Evolutionary conservation across 768 basidiomycete species (phyloP).

Genomic region (Leucosporidium yakuticum): DNA sequence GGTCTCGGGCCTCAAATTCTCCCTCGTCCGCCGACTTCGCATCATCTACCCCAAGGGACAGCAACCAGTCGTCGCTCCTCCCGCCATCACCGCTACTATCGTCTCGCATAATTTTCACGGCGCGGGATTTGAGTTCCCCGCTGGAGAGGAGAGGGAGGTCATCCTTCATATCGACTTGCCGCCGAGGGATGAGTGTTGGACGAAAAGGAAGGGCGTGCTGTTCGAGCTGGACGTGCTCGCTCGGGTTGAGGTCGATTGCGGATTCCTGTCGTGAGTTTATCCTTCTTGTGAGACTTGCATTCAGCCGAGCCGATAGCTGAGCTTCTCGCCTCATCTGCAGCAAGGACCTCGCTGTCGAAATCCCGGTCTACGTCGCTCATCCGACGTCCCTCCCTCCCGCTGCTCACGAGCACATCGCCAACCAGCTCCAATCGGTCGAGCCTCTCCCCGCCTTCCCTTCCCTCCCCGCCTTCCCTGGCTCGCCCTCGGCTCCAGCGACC

Average conservation of each 20-base stretch:
- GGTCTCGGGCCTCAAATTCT: conserved; percentile 32
- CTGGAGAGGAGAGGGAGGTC: conserved; percentile 17
- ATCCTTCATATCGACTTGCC: conserved; percentile 18
- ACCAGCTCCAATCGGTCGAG: background rate
- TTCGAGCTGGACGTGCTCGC: conserved; percentile 36
- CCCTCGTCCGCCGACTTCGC: conserved; percentile 27
- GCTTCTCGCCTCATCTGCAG: background rate
- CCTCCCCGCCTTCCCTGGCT: background rate
- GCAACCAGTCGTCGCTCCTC: conserved; percentile 6
- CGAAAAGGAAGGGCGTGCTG: conserved; percentile 20
- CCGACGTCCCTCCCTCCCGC: conserved; percentile 31
- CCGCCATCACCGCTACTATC: conserved; percentile 20
- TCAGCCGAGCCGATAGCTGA: background rate
- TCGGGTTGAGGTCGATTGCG: conserved; percentile 30
- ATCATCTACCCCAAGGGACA: conserved; percentile 8
- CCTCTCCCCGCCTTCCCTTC: background rate
- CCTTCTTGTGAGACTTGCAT: background rate
- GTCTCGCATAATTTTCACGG: conserved; percentile 24
- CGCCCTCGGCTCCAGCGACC: background rate
- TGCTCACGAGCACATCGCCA: conserved; percentile 13
- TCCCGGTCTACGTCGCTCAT: conserved; percentile 36
- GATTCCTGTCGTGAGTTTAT: conserved; percentile 24
- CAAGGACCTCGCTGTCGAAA: conserved; percentile 33
- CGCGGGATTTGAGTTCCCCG: conserved; percentile 31
- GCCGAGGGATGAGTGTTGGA: conserved; percentile 22